Evolutionary conservation across 2,329 filamentous ascomycete genomes (phyloP).

Genomic region (Aspergillus candidus): DNA sequence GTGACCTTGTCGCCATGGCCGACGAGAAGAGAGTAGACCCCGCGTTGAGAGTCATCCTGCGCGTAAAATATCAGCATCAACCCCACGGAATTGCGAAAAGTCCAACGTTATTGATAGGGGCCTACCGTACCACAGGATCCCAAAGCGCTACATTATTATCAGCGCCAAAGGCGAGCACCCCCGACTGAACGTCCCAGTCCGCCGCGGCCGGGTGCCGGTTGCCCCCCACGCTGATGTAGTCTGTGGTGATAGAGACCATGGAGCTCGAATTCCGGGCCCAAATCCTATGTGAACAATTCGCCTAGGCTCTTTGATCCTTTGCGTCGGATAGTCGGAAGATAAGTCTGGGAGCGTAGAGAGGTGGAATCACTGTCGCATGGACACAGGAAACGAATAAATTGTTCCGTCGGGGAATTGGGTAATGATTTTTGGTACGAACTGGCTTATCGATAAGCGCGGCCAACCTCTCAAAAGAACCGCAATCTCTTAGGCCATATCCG

Average conservation of each 20-base stretch:
- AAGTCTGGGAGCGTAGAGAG: background rate
- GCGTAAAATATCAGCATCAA: conserved; percentile 7
- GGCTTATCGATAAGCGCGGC: conserved; percentile 36
- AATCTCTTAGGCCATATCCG: conserved; percentile 8
- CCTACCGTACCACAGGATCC: conserved; percentile 62
- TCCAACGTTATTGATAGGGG: background rate
- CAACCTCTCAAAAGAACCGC: conserved; percentile 13
- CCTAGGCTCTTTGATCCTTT: background rate
- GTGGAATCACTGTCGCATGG: conserved; percentile 13
- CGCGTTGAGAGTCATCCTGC: conserved; percentile 44
- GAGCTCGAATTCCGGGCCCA: conserved; percentile 7
- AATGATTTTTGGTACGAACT: conserved; percentile 8
- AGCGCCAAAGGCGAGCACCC: conserved; percentile 78
- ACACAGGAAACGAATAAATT: conserved; percentile 2
- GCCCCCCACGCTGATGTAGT: conserved; percentile 69
- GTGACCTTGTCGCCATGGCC: conserved; percentile 79
- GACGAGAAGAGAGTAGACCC: conserved; percentile 61
- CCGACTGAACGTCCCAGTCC: conserved; percentile 70
- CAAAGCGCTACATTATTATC: conserved; percentile 86
- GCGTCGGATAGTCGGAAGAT: background rate
- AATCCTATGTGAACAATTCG: background rate
- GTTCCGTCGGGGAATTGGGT: background rate
- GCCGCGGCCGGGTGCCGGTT: conserved; percentile 86
- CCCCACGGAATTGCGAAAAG: conserved; percentile 1
- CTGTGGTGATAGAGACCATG: conserved; percentile 37